Conservation (phyloP, 169 alveolate species). For the Plasmodium malariae region DNA sequence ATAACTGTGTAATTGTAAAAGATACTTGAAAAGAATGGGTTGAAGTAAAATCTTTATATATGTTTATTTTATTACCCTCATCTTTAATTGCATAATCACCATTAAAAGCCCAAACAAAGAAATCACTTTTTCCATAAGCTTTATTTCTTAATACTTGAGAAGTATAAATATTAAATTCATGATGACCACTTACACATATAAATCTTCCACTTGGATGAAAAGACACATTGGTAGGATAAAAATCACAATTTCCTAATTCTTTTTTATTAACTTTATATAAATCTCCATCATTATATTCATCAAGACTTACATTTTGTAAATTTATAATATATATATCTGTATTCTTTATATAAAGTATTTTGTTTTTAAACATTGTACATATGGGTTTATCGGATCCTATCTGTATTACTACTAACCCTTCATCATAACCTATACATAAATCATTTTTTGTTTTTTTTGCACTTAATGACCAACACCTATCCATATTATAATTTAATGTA, state of each 20-base stretch:
- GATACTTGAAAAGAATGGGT: constrained; percentile 90
- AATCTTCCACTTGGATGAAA: constrained; percentile 98
- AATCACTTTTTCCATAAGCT: constrained; percentile 95
- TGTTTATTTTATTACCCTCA: constrained; percentile 87
- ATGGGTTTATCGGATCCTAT: constrained; percentile 98
- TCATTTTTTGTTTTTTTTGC: constrained; percentile 84
- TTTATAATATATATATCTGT: constrained; percentile 95
- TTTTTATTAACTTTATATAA: constrained; percentile 79
- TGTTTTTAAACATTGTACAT: constrained; percentile 94
- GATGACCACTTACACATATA: constrained; percentile 97
- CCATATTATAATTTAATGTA: constrained; percentile 94
- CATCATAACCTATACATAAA: constrained; percentile 91
- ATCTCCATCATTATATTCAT: constrained; percentile 73
- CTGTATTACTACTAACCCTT: constrained; percentile 95
- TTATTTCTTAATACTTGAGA: constrained; percentile 92
- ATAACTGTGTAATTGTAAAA: constrained; percentile 88
- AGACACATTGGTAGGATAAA: constrained; percentile 93
- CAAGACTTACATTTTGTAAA: constrained; percentile 82
- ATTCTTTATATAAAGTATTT: constrained; percentile 95
- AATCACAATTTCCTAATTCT: constrained; percentile 94
- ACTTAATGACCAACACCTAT: constrained; percentile 95
- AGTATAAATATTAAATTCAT: constrained; percentile 97
- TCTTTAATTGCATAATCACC: constrained; percentile 97
- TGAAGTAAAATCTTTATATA: constrained; percentile 90
- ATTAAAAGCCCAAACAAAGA: constrained; percentile 94